These are phyloP conservation scores for Phaeotremella skinneri DNA, from an alignment of 768 basidiomycete genomes.

Conservation along the genomic window DNA sequence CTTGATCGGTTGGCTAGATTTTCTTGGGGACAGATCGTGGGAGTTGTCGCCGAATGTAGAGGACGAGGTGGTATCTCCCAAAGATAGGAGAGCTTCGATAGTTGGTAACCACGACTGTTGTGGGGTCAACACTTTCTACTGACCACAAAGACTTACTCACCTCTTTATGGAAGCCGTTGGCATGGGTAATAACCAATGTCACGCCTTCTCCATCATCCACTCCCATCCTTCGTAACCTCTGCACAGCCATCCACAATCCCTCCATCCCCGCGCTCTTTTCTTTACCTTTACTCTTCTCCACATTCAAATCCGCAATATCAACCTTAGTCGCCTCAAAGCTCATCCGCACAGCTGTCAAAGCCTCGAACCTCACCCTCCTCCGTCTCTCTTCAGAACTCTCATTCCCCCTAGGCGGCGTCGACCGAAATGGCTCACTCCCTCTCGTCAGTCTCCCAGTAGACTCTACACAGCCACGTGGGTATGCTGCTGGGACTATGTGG, in stretches of 20 bases:
- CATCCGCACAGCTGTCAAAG: constrained; percentile 1
- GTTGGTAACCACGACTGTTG: constrained; percentile 75
- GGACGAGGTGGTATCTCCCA: constrained; percentile 41
- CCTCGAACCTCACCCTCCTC: constrained; percentile 12
- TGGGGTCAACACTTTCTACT: neutral
- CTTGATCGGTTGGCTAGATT: constrained; percentile 54
- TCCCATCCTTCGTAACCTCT: constrained; percentile 23
- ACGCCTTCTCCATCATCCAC: constrained; percentile 54
- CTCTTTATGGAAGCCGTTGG: constrained; percentile 87
- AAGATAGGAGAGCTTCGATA: constrained; percentile 57
- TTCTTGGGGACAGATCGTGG: constrained; percentile 40
- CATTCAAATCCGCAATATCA: constrained; percentile 10
- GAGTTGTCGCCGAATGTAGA: constrained; percentile 13
- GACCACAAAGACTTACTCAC: constrained; percentile 51
- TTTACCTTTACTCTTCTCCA: neutral
- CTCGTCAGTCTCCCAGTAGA: constrained; percentile 12
- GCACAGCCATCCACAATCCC: constrained; percentile 14
- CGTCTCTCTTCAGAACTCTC: constrained; percentile 24
- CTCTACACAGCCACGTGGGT: constrained; percentile 14
- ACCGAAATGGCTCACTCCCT: constrained; percentile 15
- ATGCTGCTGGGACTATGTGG: constrained; percentile 25
- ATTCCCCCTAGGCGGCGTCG: constrained; percentile 1
- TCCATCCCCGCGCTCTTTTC: neutral
- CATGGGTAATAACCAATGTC: constrained; percentile 75
- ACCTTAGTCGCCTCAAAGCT: constrained; percentile 10